Base-by-base conservation (phyloP, 495 filamentous ascomycete species). In the Talaromyces liani region DNA sequence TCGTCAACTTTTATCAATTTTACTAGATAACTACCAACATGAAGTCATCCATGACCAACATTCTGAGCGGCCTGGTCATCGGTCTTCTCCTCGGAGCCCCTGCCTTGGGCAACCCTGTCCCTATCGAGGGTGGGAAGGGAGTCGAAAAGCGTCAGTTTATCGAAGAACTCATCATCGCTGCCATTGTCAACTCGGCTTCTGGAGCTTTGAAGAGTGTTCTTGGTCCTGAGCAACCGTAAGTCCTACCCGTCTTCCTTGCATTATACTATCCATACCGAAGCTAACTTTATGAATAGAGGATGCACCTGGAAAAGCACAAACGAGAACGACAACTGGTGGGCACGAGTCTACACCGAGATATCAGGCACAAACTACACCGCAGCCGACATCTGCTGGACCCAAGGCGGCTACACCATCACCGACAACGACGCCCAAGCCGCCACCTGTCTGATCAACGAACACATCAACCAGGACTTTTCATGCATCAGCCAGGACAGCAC, bases 301-400 rank as follows among this genome's bases (percentile, higher is more conserved):
- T 41, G 36, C 36, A 41, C 36, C 36, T 41, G 36, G 36, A 41
- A 41, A 41, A 41, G 36, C 36, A 41, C 36, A 14, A 9, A 41
- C 4, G 36, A 41, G 12, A 16, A 41, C 14, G 12, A 41, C 9
- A 41, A 41, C 36, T 41, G 36, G 36, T 41, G 36, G 36, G 36
- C 36, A 41, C 36, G 36, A 41, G 36, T 41, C 36, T 41, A 41
- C 14, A 41, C 36, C 14, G 1, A 41, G 14, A 41, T 41, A 0
- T 41, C 36, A 3, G 36, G 36, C 14, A 41, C 36, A 27, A 55
- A 55, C 3, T 25, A 24, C 53, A 55, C 53, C 20, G 53, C 27
- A 24, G 53, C 53, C 20, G 53, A 55, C 18, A 22, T 55, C 53
- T 55, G 53, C 53, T 55, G 53, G 53, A 55, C 53, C 22, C 53